Base-by-base conservation (phyloP, 208 protist species). In the Wallacemonas sp. region DNA sequence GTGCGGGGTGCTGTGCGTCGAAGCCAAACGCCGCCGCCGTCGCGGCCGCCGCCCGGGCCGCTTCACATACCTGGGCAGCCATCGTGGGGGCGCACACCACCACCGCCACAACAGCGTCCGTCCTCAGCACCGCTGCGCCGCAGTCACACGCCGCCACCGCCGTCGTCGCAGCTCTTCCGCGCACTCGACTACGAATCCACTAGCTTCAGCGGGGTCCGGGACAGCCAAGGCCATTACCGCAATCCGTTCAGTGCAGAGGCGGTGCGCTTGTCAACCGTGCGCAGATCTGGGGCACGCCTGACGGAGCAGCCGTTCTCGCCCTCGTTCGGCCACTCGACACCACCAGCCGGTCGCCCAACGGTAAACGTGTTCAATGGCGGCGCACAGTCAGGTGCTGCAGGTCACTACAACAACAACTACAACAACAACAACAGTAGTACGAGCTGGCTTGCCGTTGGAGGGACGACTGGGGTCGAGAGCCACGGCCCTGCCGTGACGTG, bases 391-490 rank as follows among this genome's bases (percentile, higher is more conserved):
- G 12, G n/a, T 30, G 11, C 4, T 24, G 30, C 52, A 2, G 23
- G 9, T 23, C 17, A 14, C 6, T 29, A 41, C 32, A 17, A 19
- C 21, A 19, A 43, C 36, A 27, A 27, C 32, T 47, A 52, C 62
- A 33, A 39, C 62, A 58, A 56, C 44, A 32, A 30, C 30, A 65
- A 65, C 30, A 39, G 6, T 30, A 58, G 29, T 21, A 17, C 52
- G 12, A 58, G 52, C 19, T 58, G 48, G 48, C 27, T 56, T 14
- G 48, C 48, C 5, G 8, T 56, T n/a, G 48, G 27, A 6, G 48
- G 48, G 0, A 19, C 17, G 17, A 49, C 44, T 49, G 44, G 9
- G 44, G 4, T 8, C 9, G 19, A 23, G 9, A 49, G 44, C 44
- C 9, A 26, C 17, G 6, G 19, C 19, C 9, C 19, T 5, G 19